Base-by-base conservation (phyloP, 345 rosid species). In the Camelina sativa region DNA sequence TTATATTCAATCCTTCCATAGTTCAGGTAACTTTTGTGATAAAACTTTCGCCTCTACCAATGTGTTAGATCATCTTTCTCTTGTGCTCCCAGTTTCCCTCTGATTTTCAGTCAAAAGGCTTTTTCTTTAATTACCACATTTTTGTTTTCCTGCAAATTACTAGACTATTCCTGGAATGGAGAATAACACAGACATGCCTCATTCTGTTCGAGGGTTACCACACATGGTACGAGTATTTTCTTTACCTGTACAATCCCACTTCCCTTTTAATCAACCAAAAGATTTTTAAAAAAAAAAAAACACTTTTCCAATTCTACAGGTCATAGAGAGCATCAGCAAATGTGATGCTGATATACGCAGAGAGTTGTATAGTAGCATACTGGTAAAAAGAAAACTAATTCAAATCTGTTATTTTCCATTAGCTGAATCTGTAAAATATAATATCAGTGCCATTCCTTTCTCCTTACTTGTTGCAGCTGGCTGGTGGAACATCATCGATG, bases 401-500 rank as follows among this genome's bases (percentile, higher is more conserved):
- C 22, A 40, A 23, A 25, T 50, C n/a, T 15, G 2, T 15, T 22
- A 22, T 2, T 23, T 28, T 4, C 28, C 17, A 10, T 13, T 46
- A 47, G 25, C 11, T 56, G 46, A 41, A 64, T 32, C n/a, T 32
- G 28, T 17, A 57, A 13, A 15, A 22, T 34, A n/a, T 8, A 41
- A 41, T 58, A 43, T 25, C 32, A 25, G 2, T 23, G 16, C 4
- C 44, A 15, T 35, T 34, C 12, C 41, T 56, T 34, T 73, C 17
- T 65, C 60, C 37, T 41, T 28, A 44, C 40, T 20, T 62, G 15
- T 46, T 72, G 16, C 17, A 93, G 98, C 92, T 93, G 70, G 89
- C 98, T 67, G 98, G 98, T 78, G 98, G 98, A 69, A 93, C 98
- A 38, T 90, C 97, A 80, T 91, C 97, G 12, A 93, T 93, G 98